Conservation (phyloP, 257 asterid species). For the Voacanga thouarsii region DNA sequence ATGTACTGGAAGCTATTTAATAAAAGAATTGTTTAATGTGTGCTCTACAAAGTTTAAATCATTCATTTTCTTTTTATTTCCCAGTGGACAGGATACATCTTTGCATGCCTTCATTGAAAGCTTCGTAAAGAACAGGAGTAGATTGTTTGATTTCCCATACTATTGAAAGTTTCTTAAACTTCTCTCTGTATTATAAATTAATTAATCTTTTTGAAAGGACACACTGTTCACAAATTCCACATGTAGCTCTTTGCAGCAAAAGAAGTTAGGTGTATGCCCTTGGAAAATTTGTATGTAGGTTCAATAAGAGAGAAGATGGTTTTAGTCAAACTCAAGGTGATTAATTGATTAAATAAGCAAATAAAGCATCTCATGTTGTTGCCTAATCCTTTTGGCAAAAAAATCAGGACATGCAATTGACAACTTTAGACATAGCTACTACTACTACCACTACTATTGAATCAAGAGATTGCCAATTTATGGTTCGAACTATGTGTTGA, state of each 20-base stretch:
- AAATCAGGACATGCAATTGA: neutral
- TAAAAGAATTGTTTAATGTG: neutral
- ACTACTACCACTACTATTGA: neutral
- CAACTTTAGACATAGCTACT: neutral
- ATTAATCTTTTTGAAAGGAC: slow-evolving; percentile 15
- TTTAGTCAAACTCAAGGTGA: neutral
- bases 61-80: neutral
- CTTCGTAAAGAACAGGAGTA: slow-evolving; percentile 75
- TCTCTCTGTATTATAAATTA: neutral
- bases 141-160: slow-evolving; percentile 96
- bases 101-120: slow-evolving; percentile 75
- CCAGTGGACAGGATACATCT: slow-evolving; percentile 83
- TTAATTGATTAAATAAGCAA: neutral
- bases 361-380: neutral
- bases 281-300: neutral
- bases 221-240: slow-evolving; percentile 39
- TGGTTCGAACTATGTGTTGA: neutral
- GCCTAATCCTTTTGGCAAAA: neutral
- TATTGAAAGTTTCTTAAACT: slow-evolving; percentile 30
- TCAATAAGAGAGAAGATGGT: neutral
- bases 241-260: slow-evolving; percentile 93
- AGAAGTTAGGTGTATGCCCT: slow-evolving; percentile 32
- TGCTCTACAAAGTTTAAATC: neutral
- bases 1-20: neutral
- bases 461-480: neutral